Base-by-base conservation (phyloP, 176 grass and related monocot genomes). In the Paspalum vaginatum region DNA sequence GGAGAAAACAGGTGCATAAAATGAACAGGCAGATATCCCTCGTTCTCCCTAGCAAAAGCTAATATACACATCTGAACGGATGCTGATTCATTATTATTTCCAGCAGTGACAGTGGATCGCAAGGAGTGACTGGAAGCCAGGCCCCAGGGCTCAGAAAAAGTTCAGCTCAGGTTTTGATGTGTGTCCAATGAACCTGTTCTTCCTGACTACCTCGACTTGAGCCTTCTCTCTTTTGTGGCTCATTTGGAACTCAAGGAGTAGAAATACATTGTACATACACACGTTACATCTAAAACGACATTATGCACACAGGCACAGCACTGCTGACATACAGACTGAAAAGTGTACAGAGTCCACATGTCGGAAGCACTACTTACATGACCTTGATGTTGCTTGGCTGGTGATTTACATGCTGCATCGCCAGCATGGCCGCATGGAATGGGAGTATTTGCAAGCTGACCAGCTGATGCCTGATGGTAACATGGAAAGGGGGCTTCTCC, bases 221-320 rank as follows among this genome's bases (percentile, higher is more conserved):
- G 42, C 51, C 50, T 38, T 44, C 15, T 60, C 24, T 46, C 12
- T 21, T 47, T 68, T 45, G 41, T 18, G 43, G 3, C 81, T 42
- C 82, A 81, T 76, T 61, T 21, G 38, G 25, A 81, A 17, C 40
- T 64, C 51, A 51, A 18, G 27, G 24, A 26, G 5, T 65, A 32
- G 46, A 27, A 53, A 17, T 41, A 52, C 44, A 26, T 45, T 25
- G 44, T 10, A 50, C 45, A 70, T 49, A 77, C 50, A 73, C 42
- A 58, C 58, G 15, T 71, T 39, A 89, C 63, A 76, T 70, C 52
- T 53, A 46, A 24, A 32, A 70, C 37, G 13, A 45, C 11, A 75
- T 39, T 54, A 80, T 50, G 64, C 79, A 85, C 70, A 64, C 16
- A 57, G 22, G 81, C 70, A 64, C 16, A 57, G 22, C 71, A 70